Evolutionary conservation across 768 basidiomycete genomes (phyloP), one percentile per base, ranked within the genome.

Genomic region (Rickenella mellea): DNA sequence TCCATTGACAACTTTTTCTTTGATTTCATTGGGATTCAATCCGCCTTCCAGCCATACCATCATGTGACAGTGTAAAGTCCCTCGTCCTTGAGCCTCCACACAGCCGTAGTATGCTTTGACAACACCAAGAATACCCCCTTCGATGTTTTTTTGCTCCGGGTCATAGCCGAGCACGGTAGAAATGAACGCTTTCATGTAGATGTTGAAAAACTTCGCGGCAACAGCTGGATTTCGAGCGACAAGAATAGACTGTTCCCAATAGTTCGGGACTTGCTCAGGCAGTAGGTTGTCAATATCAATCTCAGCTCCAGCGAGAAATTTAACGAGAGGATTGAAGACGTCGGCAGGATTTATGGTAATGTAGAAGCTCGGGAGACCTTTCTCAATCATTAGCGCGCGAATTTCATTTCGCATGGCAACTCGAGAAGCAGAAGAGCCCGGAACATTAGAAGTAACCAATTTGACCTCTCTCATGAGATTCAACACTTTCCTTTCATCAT

Each of bases 331-430:
- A 50, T 64, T 68, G 27, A 66, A 58, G 0, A 66, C 49, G 42
- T 69, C 67, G 14, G 61, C 59, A 17, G 70, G 70, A 53, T 71
- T 71, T 4, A 70, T 58, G 0, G 70, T 74, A 1, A 74, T 41
- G 45, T 56, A 74, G 22, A 71, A 66, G 19, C 49, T 61, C 4
- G 67, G 69, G 1, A 65, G 8, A 0, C 70, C 67, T n/a, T 58
- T 44, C 1, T 54, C 46, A 5, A 56, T 52, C 28, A 62, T 67
- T 11, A 69, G 25, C 1, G 38, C 55, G 2, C 57, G 37, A 17
- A 69, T 67, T 46, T 70, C 60, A 57, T 71, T 71, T 0, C 62
- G 38, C 51, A 62, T 59, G 0, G 27, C 26, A 0, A 57, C 17
- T 27, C 55, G 48, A 0, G 61, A 43, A 0, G 63, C 52, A 1